These are phyloP conservation scores for Pilasporangium apinafurcum DNA, from an alignment of 352 stramenopile genomes.

Conservation along the genomic window DNA sequence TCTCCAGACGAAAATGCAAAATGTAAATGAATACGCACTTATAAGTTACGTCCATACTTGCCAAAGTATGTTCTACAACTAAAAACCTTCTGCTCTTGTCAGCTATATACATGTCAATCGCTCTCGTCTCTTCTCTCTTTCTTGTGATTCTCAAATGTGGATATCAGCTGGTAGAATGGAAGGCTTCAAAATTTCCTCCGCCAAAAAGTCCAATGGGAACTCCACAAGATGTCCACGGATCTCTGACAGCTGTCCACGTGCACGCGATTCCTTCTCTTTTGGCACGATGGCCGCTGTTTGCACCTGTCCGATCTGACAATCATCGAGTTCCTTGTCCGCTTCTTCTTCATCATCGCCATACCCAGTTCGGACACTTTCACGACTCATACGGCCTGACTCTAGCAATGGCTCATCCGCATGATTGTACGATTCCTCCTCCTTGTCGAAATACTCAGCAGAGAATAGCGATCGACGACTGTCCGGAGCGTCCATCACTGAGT, in stretches of 20 bases:
- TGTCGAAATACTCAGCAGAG: conserved; percentile 71
- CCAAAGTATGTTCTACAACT: too few relatives aligned
- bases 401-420: conserved; percentile 55
- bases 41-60: too few relatives aligned
- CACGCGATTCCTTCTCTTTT: conserved; percentile 68
- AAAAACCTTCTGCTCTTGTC: too few relatives aligned
- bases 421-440: conserved; percentile 31
- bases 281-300: conserved; percentile 78
- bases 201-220: conserved; percentile 81
- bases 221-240: conserved; percentile 83
- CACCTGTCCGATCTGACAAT: conserved; percentile 80
- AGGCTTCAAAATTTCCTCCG: conserved; percentile 79
- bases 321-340: conserved; percentile 42
- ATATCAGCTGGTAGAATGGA: conserved; percentile 77
- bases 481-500: conserved; percentile 66
- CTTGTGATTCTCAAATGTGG: conserved; percentile 58
- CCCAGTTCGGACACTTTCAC: conserved; percentile 20
- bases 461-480: conserved; percentile 72
- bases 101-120: too few relatives aligned
- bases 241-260: conserved; percentile 65
- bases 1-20: too few relatives aligned
- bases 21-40: too few relatives aligned
- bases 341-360: conserved; percentile 22
- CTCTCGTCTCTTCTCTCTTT: not conserved
- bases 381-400: conserved; percentile 44